A percentile compares a stretch with the other conserved stretches of the same genome.
Conservation (phyloP, 2,329 filamentous ascomycete genomes). For the Aspergillus persii region DNA sequence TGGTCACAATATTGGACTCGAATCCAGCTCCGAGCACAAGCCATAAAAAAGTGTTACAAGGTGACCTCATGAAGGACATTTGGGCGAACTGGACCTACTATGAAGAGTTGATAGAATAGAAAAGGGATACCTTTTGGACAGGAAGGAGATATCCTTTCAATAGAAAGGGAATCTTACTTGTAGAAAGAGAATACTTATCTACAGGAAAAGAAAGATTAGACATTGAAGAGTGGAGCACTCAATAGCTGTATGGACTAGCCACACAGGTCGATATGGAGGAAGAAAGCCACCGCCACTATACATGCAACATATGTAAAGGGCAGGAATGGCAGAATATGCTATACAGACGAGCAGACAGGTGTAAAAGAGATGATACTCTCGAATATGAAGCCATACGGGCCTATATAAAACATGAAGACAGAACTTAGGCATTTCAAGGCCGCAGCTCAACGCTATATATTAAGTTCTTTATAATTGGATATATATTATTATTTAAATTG, state of each 20-base stretch:
- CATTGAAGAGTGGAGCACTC: not conserved
- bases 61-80: slow-evolving; percentile 3
- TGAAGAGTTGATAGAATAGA: slow-evolving; percentile 4
- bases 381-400: not conserved
- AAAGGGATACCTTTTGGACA: not conserved
- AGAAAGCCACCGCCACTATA: not conserved
- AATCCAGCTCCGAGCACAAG: slow-evolving; percentile 3
- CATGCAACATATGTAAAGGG: not conserved
- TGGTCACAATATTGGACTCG: slow-evolving; percentile 3
- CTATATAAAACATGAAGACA: not conserved
- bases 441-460: not conserved
- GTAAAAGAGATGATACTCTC: not conserved
- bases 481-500: not conserved
- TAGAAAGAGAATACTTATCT: slow-evolving; percentile 3
- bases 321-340: not conserved
- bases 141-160: not conserved
- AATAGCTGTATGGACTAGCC: not conserved
- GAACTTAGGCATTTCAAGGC: not conserved
- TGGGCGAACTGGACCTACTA: slow-evolving; percentile 2
- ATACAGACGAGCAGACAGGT: not conserved
- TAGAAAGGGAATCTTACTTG: slow-evolving; percentile 4
- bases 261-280: not conserved
- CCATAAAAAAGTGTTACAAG: slow-evolving; percentile 2
- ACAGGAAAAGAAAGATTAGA: not conserved
- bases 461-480: not conserved